Evolutionary conservation across 768 basidiomycete species (phyloP).

Genomic region (Lactarius hatsudake): DNA sequence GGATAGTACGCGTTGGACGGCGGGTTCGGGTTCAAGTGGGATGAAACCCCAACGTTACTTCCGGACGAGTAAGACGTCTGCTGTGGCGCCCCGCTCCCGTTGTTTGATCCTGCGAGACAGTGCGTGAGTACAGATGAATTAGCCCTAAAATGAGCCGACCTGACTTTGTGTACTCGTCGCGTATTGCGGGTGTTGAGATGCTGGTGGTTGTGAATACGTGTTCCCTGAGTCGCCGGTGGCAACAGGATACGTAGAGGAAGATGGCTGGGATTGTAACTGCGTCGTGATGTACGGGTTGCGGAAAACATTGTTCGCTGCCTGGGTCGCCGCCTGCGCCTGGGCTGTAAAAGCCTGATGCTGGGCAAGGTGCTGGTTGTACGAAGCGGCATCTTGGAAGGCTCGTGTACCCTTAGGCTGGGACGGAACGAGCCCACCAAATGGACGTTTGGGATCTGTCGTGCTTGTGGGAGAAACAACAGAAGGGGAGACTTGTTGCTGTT

Average conservation of each 20-base stretch:
- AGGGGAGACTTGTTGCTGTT: constrained; percentile 28
- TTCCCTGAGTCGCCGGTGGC: constrained; percentile 34
- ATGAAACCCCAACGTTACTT: constrained; percentile 20
- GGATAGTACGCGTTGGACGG: constrained; percentile 70
- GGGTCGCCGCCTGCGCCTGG: constrained; percentile 72
- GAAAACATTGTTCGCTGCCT: constrained; percentile 64
- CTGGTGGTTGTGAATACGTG: constrained; percentile 22
- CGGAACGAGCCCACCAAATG: constrained; percentile 90
- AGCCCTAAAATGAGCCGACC: constrained; percentile 40
- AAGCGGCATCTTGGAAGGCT: constrained; percentile 87
- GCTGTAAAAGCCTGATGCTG: constrained; percentile 94
- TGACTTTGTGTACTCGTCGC: constrained; percentile 31
- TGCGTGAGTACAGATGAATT: constrained; percentile 50
- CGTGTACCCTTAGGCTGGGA: constrained; percentile 84
- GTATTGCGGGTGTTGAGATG: constrained; percentile 30
- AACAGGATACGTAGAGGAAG: constrained; percentile 33
- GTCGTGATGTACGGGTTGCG: constrained; percentile 79
- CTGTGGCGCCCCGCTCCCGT: constrained; percentile 30
- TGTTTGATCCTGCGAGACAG: constrained; percentile 38
- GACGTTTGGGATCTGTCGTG: constrained; percentile 70
- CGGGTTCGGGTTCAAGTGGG: constrained; percentile 45
- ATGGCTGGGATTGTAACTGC: constrained; percentile 34
- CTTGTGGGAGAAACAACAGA: constrained; percentile 36
- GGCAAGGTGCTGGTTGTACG: constrained; percentile 91
- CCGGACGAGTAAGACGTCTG: constrained; percentile 21